Base-by-base conservation (phyloP, 495 filamentous ascomycete genomes). In the Daldinia concentrica region DNA sequence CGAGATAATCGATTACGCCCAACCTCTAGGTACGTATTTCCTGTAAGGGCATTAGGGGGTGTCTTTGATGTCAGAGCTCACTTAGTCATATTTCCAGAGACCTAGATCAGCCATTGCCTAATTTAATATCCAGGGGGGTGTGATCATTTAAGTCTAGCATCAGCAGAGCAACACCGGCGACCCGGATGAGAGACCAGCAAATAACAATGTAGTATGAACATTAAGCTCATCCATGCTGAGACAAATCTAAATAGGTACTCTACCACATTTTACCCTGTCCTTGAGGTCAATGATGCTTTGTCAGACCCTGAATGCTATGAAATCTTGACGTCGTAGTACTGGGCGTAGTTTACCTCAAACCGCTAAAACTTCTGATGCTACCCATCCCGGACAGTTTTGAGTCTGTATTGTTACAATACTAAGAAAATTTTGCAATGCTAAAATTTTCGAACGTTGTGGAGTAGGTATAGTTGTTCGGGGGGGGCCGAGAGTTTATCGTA, bases 281-380 rank as follows among this genome's bases (percentile, higher is more conserved):
- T 24, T 22, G 19, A 48, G 11, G 19, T 22, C 19, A 48, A 24
- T 48, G 43, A 12, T 36, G 12, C 50, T 1, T 58, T 17, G 29
- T 15, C 11, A 63, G 24, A 12, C 41, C n/a, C 32, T 5, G 22
- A 22, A 55, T 6, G 55, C 4, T 26, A 22, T 30, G 26, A 1
- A 30, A 24, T 24, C 8, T 8, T 22, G 9, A 54, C 8, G 12
- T 7, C 11, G 6, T 54, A 29, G 34, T 6, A 43, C 15, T 41
- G 6, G 26, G 19, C 34, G 32, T 32, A 45, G 37, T 64, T 17
- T 45, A 69, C 36, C 26, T 55, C 54, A 59, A 63, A 64, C 60
- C 1, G 8, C 60, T 59, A 36, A 27, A 9, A 14, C 6, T 19
- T 55, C 55, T 14, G 17, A 36, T 59, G 17, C 4, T 14, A 54